Evolutionary conservation across 306 rosid genomes (phyloP).

Genomic region (Malus domestica): DNA sequence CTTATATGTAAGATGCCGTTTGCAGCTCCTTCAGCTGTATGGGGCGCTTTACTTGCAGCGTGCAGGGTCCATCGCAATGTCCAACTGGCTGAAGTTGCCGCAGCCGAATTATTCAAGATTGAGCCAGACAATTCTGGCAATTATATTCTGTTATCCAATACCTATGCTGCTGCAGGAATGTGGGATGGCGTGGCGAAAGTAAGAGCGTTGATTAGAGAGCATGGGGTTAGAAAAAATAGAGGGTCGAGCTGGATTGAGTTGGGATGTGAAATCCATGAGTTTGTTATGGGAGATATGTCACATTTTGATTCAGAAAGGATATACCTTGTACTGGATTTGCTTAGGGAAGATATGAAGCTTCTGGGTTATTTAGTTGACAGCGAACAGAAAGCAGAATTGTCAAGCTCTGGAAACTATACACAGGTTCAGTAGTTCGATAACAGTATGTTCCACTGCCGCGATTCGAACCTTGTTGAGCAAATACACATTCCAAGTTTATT

Average conservation of each 20-base stretch:
- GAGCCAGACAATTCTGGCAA: slow-evolving; percentile 6
- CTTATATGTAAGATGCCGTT: slow-evolving; percentile 3
- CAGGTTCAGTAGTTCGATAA: too few species aligned
- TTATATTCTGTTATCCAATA: slow-evolving; percentile 9
- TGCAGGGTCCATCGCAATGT: slow-evolving; percentile 7
- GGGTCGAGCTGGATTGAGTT: slow-evolving; percentile 12
- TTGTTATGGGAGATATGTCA: slow-evolving; percentile 1
- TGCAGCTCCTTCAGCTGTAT: slow-evolving; percentile 7
- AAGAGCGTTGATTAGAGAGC: slow-evolving; percentile 2
- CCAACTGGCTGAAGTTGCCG: slow-evolving; percentile 5
- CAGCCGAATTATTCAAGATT: slow-evolving; percentile 1
- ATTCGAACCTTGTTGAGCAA: too few species aligned
- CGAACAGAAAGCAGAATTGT: not conserved
- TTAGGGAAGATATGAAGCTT: slow-evolving; percentile 1
- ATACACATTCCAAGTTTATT: too few species aligned
- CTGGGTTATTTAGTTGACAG: not conserved
- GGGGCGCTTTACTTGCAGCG: slow-evolving; percentile 12
- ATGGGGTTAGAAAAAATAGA: slow-evolving; percentile 1
- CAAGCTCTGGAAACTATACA: too few species aligned
- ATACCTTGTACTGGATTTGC: not conserved
- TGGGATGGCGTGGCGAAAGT: slow-evolving; percentile 8
- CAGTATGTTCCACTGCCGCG: too few species aligned
- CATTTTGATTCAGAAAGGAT: not conserved
- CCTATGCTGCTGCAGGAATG: slow-evolving; percentile 11
- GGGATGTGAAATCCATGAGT: slow-evolving; percentile 4